Evolutionary conservation across 78 protist species (phyloP), one percentile per base, ranked within the genome.

Genomic region (Isochrysis galbana): DNA sequence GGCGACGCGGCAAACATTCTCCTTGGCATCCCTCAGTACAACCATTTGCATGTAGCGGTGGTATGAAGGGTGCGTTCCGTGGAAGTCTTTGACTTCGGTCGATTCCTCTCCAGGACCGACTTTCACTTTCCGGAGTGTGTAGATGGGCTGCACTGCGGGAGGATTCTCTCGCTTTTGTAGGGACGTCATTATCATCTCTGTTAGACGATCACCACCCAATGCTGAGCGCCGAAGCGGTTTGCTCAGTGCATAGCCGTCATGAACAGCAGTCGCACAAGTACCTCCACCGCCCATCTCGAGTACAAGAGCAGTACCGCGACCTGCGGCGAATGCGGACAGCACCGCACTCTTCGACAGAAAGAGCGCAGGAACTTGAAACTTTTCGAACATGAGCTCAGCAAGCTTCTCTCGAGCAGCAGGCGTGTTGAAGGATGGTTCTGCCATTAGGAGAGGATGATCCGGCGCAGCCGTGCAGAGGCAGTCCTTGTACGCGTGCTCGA

Each of bases 391-490:
- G 47, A 98, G 96, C 93, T 96, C 92, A 32, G 98, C 93, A 96
- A 96, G 96, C 94, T 91, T 96, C 93, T 98, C 99, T 61, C 99
- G 92, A 95, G 97, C 97, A 34, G 95, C 97, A 86, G 91, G 94
- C 32, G 99, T 97, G 93, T 98, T 97, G 87, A 95, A 87, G 46
- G 99, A 97, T 42, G 98, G 97, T 91, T 98, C 99, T 23, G 98
- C 95, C 67, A 98, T 90, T 36, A 98, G 95, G 5, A 97, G 92
- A 80, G 97, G 97, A 91, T 96, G 98, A 89, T 98, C 96, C 82
- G 92, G 94, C 14, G 98, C 45, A 44, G 4, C 38, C 92, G 54
- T 0, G 95, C 61, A 91, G 14, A 94, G 94, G 54, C 93, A 96
- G 74, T 94, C 96, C 95, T 94, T 95, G 95, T 96, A 95, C 54